A percentile compares a stretch with the other conserved stretches of the same genome.
Conservation (phyloP, 176 grass and related monocot genomes). For the sorghum (Sorghum bicolor) region Sorghum_bicolor_NCBIv3 NC_012870.2:10084501-10085000, state of each 20-base stretch:
- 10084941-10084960: constrained; percentile 10
- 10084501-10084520: background rate
- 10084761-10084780: background rate
- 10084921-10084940: background rate
- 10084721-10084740: background rate
- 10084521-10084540: background rate
- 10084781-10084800: background rate
- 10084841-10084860: background rate
- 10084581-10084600: too few species aligned
- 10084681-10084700: background rate
- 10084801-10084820: background rate
- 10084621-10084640: too few species aligned
- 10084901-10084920: constrained; percentile 1
- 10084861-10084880: background rate
- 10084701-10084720: background rate
- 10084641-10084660: too few species aligned
- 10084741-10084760: background rate
- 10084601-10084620: too few species aligned
- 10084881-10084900: constrained; percentile 30
- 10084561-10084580: background rate
- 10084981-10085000: background rate
- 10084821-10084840: background rate
- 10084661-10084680: background rate
- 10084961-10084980: constrained; percentile 25
- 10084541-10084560: background rate